Conservation (phyloP, 176 grass and related monocot species). For the Eragrostis curvula region DNA sequence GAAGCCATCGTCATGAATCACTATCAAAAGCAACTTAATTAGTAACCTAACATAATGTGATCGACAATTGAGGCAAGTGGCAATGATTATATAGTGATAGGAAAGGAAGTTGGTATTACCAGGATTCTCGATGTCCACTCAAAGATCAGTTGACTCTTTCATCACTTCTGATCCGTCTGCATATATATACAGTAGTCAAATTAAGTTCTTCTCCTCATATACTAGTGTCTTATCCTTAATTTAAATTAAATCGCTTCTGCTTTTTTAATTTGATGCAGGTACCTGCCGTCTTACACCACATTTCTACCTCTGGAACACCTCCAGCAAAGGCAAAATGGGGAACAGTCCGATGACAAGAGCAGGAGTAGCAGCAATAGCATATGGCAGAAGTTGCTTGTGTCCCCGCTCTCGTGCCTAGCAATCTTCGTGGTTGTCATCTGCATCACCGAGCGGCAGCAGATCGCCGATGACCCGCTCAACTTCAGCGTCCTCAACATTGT, state of each 20-base stretch:
- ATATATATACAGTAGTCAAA: background rate
- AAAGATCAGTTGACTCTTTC: background rate
- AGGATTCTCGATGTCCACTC: background rate
- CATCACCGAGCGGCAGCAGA: slow-evolving; percentile 65
- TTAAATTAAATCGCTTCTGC: background rate
- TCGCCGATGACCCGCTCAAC: slow-evolving; percentile 65
- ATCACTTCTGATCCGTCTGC: background rate
- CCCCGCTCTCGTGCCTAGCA: slow-evolving; percentile 55
- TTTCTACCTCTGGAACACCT: slow-evolving; percentile 39
- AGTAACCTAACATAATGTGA: background rate
- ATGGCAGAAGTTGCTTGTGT: slow-evolving; percentile 53
- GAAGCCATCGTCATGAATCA: background rate
- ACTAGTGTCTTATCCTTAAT: background rate
- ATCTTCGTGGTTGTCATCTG: slow-evolving; percentile 64
- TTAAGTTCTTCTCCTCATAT: background rate
- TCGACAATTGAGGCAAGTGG: background rate
- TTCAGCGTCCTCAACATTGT: slow-evolving; percentile 68
- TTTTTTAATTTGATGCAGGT: slow-evolving; percentile 40
- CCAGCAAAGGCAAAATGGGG: background rate
- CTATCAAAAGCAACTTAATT: background rate
- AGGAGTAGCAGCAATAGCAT: slow-evolving; percentile 10
- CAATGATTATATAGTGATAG: background rate
- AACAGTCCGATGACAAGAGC: background rate
- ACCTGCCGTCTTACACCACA: slow-evolving; percentile 70
- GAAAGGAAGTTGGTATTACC: background rate